Evolutionary conservation across 208 protist species (phyloP).

Genomic region (Leishmania braziliensis): DNA sequence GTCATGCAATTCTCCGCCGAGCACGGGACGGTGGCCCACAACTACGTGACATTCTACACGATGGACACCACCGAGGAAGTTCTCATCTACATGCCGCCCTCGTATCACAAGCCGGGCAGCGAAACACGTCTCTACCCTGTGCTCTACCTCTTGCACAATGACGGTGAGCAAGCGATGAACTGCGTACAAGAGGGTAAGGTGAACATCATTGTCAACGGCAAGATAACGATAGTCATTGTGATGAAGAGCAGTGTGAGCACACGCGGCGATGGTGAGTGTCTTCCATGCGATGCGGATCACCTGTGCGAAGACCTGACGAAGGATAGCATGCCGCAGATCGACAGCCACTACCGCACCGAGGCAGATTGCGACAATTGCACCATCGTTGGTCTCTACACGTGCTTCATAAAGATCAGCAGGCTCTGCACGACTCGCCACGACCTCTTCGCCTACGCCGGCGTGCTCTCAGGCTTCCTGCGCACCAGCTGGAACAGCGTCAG

Average conservation of each 20-base stretch:
- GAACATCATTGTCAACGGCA: slow-evolving; percentile 33
- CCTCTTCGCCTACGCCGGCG: slow-evolving; percentile 32
- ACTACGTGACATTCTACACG: slow-evolving; percentile 22
- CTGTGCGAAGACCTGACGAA: slow-evolving; percentile 25
- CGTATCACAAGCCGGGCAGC: slow-evolving; percentile 28
- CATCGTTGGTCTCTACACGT: slow-evolving; percentile 40
- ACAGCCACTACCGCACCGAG: slow-evolving; percentile 30
- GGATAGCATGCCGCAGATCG: slow-evolving; percentile 40
- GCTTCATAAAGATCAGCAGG: slow-evolving; percentile 30
- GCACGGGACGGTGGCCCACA: slow-evolving; percentile 32
- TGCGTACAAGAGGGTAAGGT: slow-evolving; percentile 33
- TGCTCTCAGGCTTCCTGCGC: slow-evolving; percentile 38
- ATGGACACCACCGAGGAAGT: slow-evolving; percentile 32
- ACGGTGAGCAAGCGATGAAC: slow-evolving; percentile 30
- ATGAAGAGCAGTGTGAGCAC: slow-evolving; percentile 6
- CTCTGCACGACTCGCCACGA: slow-evolving; percentile 27
- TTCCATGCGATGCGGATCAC: slow-evolving; percentile 2
- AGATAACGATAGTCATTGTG: slow-evolving; percentile 9
- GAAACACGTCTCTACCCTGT: slow-evolving; percentile 37
- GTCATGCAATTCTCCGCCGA: slow-evolving; percentile 7
- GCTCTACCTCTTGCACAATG: slow-evolving; percentile 42
- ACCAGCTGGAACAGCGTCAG: slow-evolving; percentile 15
- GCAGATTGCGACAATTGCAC: slow-evolving; percentile 29
- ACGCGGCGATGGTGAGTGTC: neutral
- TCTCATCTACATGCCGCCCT: slow-evolving; percentile 38